phyloP scores from a whole-genome alignment of 352 stramenopile genomes.

The Blastocystis sp. region DNA sequence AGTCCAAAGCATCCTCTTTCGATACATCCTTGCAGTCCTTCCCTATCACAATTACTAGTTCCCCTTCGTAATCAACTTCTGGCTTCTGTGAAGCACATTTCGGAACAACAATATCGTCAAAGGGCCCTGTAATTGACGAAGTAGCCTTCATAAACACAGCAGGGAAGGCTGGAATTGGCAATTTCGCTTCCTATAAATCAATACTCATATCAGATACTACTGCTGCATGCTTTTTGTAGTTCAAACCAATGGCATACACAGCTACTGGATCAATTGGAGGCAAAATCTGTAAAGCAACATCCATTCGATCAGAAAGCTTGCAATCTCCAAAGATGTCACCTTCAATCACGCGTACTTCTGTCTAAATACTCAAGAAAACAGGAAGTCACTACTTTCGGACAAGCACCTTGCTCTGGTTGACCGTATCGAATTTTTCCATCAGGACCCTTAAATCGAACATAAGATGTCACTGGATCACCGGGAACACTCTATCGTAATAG shows the following conservation, averaged over 20 bases:
- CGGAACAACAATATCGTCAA: slow-evolving; percentile 75
- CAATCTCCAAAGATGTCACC: slow-evolving; percentile 51
- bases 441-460: slow-evolving; percentile 43
- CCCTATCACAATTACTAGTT: slow-evolving; percentile 79
- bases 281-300: slow-evolving; percentile 67
- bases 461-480: slow-evolving; percentile 31
- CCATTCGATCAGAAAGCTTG: slow-evolving; percentile 36
- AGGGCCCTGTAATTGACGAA: slow-evolving; percentile 74
- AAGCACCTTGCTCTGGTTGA: slow-evolving; percentile 50
- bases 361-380: not conserved
- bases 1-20: slow-evolving; percentile 74
- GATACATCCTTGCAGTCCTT: slow-evolving; percentile 75
- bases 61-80: slow-evolving; percentile 79
- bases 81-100: slow-evolving; percentile 63
- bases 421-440: slow-evolving; percentile 48
- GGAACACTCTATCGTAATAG: slow-evolving; percentile 6
- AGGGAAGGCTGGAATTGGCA: slow-evolving; percentile 72
- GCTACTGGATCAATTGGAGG: slow-evolving; percentile 74
- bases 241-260: slow-evolving; percentile 79
- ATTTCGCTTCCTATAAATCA: slow-evolving; percentile 74
- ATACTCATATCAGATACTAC: slow-evolving; percentile 50
- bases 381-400: not conserved
- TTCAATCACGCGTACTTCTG: slow-evolving; percentile 59
- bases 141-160: slow-evolving; percentile 80
- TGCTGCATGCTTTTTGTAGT: slow-evolving; percentile 76